Conservation (phyloP, 768 basidiomycete species). For the Lactarius tabidus region DNA sequence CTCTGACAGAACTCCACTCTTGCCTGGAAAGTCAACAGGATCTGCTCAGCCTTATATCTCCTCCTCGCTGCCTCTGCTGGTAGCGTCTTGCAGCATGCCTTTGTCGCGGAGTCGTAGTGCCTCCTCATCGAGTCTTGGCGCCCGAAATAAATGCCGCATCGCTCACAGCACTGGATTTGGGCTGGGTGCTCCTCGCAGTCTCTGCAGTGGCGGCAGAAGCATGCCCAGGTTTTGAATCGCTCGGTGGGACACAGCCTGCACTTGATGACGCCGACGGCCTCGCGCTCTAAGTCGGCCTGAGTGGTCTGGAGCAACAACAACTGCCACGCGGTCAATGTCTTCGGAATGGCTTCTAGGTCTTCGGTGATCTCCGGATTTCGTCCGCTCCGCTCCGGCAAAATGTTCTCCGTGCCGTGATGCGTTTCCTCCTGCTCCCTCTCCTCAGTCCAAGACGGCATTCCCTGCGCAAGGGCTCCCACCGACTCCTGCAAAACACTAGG, state of each 20-base stretch:
- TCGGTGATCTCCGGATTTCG: background rate
- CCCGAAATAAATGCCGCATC: background rate
- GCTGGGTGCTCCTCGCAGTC: background rate
- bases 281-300: background rate
- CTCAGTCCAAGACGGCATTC: background rate
- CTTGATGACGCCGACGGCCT: background rate
- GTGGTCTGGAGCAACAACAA: background rate
- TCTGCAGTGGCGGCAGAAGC: background rate
- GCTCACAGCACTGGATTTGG: background rate
- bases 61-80: background rate
- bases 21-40: background rate
- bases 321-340: background rate
- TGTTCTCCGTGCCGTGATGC: background rate
- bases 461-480: background rate
- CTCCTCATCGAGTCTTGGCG: background rate
- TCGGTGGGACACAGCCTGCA: background rate
- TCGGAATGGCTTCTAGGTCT: background rate
- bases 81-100: background rate
- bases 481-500: slow-evolving; percentile 3
- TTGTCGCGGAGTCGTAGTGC: background rate
- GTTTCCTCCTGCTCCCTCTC: background rate
- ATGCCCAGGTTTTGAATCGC: background rate
- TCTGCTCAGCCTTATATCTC: background rate
- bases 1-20: background rate
- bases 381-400: background rate